Evolutionary conservation across 768 basidiomycete species (phyloP), one percentile per base, ranked within the genome.

Genomic region (Pisolithus marmoratus): DNA sequence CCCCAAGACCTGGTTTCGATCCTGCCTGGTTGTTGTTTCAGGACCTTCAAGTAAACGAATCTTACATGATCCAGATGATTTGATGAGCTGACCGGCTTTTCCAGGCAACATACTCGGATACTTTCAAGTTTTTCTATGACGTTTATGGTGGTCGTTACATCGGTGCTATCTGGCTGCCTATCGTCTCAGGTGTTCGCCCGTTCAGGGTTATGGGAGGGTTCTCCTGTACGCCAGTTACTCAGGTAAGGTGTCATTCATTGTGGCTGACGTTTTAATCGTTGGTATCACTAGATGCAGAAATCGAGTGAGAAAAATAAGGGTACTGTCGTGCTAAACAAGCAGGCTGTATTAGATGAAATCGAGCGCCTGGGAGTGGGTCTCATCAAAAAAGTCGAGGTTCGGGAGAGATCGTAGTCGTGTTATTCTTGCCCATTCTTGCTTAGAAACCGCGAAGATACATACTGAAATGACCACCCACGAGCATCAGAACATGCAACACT

Each of bases 141-240:
- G 72, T 80, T 0, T 76, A 83, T 31, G 96, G 96, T 12, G 92
- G 94, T 0, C 74, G 80, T 51, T 72, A 74, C 31, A 85, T 94
- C 48, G 94, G 90, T 6, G 84, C 78, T 1, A 84, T 96, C 2
- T 98, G 93, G 91, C 89, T 94, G 60, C 86, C 90, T 6, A 74
- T 73, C 14, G 69, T 90, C 31, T 78, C 77, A 51, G 70, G 76
- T 23, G 68, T 81, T 1, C 72, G 85, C 43, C 75, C 83, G 5
- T 92, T 94, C 74, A 82, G 87, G 54, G 90, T 92, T 7, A 73
- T 94, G 42, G 83, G 87, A 23, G 87, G 87, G 9, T 95, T 87
- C 68, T 91, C 89, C 1, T 82, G 83, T 50, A 68, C 67, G 17
- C 92, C 92, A 4, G 56, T 61, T 11, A 26, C 41, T 5, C 71